Conservation (phyloP, 2,329 filamentous ascomycete species). For the Chaetoscypha palmicola region DNA sequence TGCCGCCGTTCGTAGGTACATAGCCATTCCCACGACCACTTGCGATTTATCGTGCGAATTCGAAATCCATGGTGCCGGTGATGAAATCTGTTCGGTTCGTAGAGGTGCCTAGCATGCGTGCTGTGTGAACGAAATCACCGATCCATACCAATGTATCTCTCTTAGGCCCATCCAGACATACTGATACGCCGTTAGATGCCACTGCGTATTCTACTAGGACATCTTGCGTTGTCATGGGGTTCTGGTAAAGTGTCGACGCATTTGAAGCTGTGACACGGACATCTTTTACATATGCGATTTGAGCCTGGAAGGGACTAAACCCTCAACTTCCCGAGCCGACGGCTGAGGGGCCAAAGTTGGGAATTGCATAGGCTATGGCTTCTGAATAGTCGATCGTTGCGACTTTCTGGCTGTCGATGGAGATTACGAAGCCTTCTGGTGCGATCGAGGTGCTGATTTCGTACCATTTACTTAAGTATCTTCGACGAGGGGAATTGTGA, state of each 20-base stretch:
- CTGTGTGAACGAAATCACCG: slow-evolving; percentile 38
- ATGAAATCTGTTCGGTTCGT: slow-evolving; percentile 33
- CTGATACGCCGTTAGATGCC: slow-evolving; percentile 29
- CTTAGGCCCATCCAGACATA: slow-evolving; percentile 38
- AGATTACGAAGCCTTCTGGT: slow-evolving; percentile 26
- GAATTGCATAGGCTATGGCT: slow-evolving; percentile 12
- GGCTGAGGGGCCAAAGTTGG: slow-evolving; percentile 8
- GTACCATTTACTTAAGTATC: slow-evolving; percentile 36
- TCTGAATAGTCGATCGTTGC: slow-evolving; percentile 3
- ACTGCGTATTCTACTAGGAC: slow-evolving; percentile 35
- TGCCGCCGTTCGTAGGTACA: slow-evolving; percentile 6
- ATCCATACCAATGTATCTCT: slow-evolving; percentile 37
- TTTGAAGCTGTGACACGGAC: slow-evolving; percentile 28
- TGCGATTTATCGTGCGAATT: slow-evolving; percentile 25
- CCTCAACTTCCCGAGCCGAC: slow-evolving; percentile 32
- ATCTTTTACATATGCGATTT: slow-evolving; percentile 33
- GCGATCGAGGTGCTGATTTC: slow-evolving; percentile 32
- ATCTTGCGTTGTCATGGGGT: slow-evolving; percentile 23
- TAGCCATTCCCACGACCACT: slow-evolving; percentile 1
- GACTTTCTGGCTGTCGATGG: slow-evolving; percentile 23
- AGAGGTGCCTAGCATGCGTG: slow-evolving; percentile 31
- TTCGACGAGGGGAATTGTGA: slow-evolving; percentile 29
- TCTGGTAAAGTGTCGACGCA: slow-evolving; percentile 30
- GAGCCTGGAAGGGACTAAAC: slow-evolving; percentile 37
- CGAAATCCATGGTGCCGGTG: slow-evolving; percentile 30